Evolutionary conservation across 139 green algal genomes (phyloP).

Genomic region (Volvox reticuliferus): DNA sequence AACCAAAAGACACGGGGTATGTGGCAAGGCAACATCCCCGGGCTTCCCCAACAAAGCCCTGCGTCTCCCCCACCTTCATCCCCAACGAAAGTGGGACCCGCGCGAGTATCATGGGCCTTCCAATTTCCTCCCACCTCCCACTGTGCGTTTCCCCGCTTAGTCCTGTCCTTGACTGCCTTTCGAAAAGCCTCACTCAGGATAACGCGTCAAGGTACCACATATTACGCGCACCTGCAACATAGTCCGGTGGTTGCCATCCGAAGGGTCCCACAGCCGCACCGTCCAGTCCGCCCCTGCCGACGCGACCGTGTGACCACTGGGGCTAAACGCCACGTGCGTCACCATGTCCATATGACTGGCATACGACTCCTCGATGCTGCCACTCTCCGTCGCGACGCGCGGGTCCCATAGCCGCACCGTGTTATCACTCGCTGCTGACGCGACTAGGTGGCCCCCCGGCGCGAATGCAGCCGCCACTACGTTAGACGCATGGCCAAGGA

Average conservation of each 20-base stretch:
- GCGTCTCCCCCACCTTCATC: too few species aligned
- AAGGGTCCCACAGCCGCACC: conserved; percentile 46
- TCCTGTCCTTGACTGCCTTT: too few species aligned
- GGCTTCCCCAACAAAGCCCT: too few species aligned
- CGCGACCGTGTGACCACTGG: conserved; percentile 30
- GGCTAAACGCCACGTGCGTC: conserved; percentile 31
- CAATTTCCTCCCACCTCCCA: too few species aligned
- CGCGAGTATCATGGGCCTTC: too few species aligned
- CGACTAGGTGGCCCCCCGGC: neutral
- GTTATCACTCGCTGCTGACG: conserved; percentile 40
- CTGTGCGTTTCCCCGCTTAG: too few species aligned
- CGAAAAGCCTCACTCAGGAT: too few species aligned
- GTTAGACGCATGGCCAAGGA: conserved; percentile 28
- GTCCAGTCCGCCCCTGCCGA: conserved; percentile 38
- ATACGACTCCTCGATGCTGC: conserved; percentile 10
- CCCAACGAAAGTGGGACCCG: too few species aligned
- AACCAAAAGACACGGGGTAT: too few species aligned
- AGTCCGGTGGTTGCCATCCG: conserved; percentile 23
- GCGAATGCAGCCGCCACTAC: conserved; percentile 41
- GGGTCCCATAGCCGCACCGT: conserved; percentile 47
- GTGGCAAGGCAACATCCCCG: too few species aligned
- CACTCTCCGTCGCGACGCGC: neutral
- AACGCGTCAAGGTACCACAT: too few species aligned
- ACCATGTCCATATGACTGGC: conserved; percentile 29
- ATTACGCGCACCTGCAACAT: conserved; percentile 11